Conservation (phyloP, 2,329 filamentous ascomycete species). For the Beauveria bassiana region DNA sequence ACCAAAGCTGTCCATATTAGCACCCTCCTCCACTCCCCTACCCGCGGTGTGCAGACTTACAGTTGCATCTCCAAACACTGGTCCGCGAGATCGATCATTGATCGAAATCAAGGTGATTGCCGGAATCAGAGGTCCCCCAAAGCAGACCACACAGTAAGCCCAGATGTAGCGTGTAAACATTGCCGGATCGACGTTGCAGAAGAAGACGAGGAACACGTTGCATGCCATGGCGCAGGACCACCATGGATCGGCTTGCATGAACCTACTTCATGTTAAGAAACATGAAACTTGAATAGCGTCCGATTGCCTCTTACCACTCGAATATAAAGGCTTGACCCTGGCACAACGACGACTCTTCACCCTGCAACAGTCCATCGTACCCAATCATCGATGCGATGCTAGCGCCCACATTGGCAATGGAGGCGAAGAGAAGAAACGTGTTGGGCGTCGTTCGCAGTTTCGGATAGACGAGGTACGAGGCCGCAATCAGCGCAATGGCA, state of each 20-base stretch:
- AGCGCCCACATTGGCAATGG: slow-evolving; percentile 40
- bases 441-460: slow-evolving; percentile 49
- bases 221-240: slow-evolving; percentile 77
- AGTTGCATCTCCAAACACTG: slow-evolving; percentile 48
- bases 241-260: slow-evolving; percentile 67
- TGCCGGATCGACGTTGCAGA: slow-evolving; percentile 47
- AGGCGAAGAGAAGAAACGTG: slow-evolving; percentile 35
- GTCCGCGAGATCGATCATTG: slow-evolving; percentile 27
- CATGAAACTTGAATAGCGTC: neutral
- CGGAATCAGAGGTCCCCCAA: slow-evolving; percentile 61
- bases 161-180: slow-evolving; percentile 63
- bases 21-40: neutral
- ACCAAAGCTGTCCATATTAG: slow-evolving; percentile 43
- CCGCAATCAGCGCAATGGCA: slow-evolving; percentile 40
- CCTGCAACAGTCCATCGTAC: slow-evolving; percentile 51
- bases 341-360: slow-evolving; percentile 50
- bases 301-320: slow-evolving; percentile 48
- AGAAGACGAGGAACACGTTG: slow-evolving; percentile 67
- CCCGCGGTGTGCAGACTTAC: slow-evolving; percentile 29
- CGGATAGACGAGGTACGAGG: slow-evolving; percentile 42
- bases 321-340: slow-evolving; percentile 54
- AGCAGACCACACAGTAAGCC: slow-evolving; percentile 61
- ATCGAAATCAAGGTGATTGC: slow-evolving; percentile 59
- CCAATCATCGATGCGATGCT: slow-evolving; percentile 63
- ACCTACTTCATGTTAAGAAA: slow-evolving; percentile 38